phyloP scores from a whole-genome alignment of 1,284 basidiomycete species.

The Peniophora sp. region DNA sequence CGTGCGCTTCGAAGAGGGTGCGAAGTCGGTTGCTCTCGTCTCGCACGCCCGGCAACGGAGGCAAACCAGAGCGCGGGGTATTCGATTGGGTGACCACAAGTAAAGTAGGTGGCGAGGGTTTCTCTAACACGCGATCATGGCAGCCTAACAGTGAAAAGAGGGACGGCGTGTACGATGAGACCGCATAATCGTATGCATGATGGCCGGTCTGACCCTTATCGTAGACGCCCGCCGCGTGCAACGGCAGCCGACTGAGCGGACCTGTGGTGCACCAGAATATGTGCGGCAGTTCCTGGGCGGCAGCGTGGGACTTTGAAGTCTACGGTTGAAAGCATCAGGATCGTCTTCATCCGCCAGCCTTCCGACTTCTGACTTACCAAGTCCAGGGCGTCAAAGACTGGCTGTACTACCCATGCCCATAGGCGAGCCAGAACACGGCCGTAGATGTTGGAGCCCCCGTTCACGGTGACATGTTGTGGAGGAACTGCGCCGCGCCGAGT shows the following conservation, averaged over 20 bases:
- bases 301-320: too few relatives aligned
- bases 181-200: slow-evolving; percentile 1
- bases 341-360: too few relatives aligned
- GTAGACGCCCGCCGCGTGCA: too few relatives aligned
- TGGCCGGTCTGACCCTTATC: too few relatives aligned
- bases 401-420: not conserved
- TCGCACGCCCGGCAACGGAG: not conserved
- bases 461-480: too few relatives aligned
- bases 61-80: not conserved
- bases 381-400: not conserved
- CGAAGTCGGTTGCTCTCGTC: not conserved
- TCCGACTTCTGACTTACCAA: too few relatives aligned
- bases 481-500: too few relatives aligned
- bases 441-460: too few relatives aligned
- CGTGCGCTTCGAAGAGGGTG: not conserved
- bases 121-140: not conserved
- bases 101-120: not conserved
- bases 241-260: too few relatives aligned
- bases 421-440: not conserved
- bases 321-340: too few relatives aligned
- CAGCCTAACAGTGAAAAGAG: not conserved
- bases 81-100: not conserved
- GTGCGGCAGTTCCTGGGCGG: too few relatives aligned
- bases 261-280: too few relatives aligned
- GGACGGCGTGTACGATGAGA: slow-evolving; percentile 18